phyloP scores from a whole-genome alignment of 129 eudicot species.

The Tanacetum coccineum region DNA sequence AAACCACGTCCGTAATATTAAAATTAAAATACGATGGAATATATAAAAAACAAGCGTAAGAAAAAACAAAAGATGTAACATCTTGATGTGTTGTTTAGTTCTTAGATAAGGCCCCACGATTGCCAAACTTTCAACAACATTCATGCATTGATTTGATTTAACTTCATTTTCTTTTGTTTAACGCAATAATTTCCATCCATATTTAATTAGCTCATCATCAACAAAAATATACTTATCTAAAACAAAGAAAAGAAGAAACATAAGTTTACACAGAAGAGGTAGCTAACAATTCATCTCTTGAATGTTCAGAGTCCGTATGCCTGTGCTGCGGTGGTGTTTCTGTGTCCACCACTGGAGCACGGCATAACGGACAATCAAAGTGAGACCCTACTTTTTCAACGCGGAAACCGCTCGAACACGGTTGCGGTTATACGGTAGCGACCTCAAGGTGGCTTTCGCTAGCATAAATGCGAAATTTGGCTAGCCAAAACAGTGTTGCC shows the following conservation, averaged over 20 bases:
- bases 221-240: not conserved
- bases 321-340: not conserved
- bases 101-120: slow-evolving; percentile 14
- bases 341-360: slow-evolving; percentile 42
- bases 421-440: slow-evolving; percentile 50
- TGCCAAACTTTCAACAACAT: slow-evolving; percentile 18
- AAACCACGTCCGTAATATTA: too few relatives aligned
- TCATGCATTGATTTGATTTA: not conserved
- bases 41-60: not conserved
- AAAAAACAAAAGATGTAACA: not conserved
- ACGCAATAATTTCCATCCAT: too few relatives aligned
- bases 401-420: slow-evolving; percentile 54
- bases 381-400: slow-evolving; percentile 63
- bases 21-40: not conserved
- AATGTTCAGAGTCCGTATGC: slow-evolving; percentile 17
- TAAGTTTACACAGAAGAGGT: not conserved
- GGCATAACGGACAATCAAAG: slow-evolving; percentile 65
- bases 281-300: slow-evolving; percentile 26
- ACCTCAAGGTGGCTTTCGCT: slow-evolving; percentile 72
- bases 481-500: slow-evolving; percentile 62
- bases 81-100: not conserved
- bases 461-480: slow-evolving; percentile 75
- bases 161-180: too few relatives aligned
- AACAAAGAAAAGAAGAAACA: not conserved
- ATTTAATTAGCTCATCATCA: not conserved